Conservation (phyloP, 106 monocot genomes). For the Vanilla planifolia region DNA sequence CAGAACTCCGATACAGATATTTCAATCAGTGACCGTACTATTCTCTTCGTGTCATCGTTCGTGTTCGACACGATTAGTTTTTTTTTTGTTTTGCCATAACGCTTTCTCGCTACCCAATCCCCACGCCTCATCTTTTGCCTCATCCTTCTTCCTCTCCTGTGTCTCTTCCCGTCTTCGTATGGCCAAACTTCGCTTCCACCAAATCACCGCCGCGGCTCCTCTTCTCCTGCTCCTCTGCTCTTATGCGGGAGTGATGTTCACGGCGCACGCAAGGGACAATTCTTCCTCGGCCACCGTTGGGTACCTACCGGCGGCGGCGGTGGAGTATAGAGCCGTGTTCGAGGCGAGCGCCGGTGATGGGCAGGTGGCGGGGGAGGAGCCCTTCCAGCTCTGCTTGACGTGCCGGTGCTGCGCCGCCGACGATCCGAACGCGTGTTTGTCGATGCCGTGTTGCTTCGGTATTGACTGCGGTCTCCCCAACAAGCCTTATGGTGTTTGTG, state of each 20-base stretch:
- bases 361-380: constrained; percentile 11
- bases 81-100: too few relatives aligned
- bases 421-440: constrained; percentile 38
- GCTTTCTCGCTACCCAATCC: too few relatives aligned
- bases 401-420: constrained; percentile 58
- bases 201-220: not conserved
- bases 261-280: not conserved
- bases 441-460: constrained; percentile 68
- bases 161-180: not conserved
- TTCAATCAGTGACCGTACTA: too few relatives aligned
- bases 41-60: too few relatives aligned
- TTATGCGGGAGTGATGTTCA: too few relatives aligned
- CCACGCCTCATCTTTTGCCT: too few relatives aligned
- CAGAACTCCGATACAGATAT: too few relatives aligned
- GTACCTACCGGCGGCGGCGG: not conserved
- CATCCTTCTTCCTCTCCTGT: not conserved
- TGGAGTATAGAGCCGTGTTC: constrained; percentile 5
- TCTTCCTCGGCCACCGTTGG: not conserved
- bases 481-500: constrained; percentile 76
- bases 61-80: too few relatives aligned
- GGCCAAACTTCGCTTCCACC: not conserved
- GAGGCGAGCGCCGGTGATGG: not conserved
- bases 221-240: not conserved
- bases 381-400: constrained; percentile 58
- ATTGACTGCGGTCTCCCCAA: constrained; percentile 72